Evolutionary conservation across 768 basidiomycete genomes (phyloP), one percentile per base, ranked within the genome.

Genomic region (Trametes meyenii): DNA sequence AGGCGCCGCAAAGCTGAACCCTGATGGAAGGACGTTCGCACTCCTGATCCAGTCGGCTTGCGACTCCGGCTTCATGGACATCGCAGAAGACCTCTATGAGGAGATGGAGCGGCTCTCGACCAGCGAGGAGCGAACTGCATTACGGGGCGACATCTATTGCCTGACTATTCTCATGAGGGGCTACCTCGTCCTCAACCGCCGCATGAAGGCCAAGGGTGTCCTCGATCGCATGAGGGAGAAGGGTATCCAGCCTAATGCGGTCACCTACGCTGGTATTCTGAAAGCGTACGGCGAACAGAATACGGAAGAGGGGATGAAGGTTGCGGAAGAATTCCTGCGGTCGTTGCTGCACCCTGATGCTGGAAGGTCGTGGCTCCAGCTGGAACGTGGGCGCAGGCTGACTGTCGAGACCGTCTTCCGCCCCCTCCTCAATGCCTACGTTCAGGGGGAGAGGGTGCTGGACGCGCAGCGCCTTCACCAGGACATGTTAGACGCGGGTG

Each of bases 1-100:
- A 58, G 73, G 77, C 58, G 68, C 75, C 39, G 70, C 77, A 7
- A 81, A 81, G 3, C 70, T 88, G 16, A 77, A 78, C 40, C 89
- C 92, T 0, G 83, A 89, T 64, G 72, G 67, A 5, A 79, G 81
- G 66, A 87, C 90, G 0, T 96, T 89, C 71, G 79, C 89, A 1
- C 77, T 90, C 48, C 76, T 94, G 50, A 85, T 95, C 38, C 90
- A 92, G 70, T 88, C 90, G 0, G 90, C 94, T 12, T 89, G 90
- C 69, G 90, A 94, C 67, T 77, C 85, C 17, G 83, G 86, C 5
- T 70, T 80, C 56, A 84, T 94, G 81, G 75, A 77, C 13, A 71
- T 83, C 8, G 94, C 93, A 5, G 71, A 77, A 50, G 79, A 85
- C n/a, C 76, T 96, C 21, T 88, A 89, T 68, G 70, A 74, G 39